These are phyloP conservation scores for Salvia hispanica DNA, from an alignment of 257 asterid species.

Conservation along the genomic window DNA sequence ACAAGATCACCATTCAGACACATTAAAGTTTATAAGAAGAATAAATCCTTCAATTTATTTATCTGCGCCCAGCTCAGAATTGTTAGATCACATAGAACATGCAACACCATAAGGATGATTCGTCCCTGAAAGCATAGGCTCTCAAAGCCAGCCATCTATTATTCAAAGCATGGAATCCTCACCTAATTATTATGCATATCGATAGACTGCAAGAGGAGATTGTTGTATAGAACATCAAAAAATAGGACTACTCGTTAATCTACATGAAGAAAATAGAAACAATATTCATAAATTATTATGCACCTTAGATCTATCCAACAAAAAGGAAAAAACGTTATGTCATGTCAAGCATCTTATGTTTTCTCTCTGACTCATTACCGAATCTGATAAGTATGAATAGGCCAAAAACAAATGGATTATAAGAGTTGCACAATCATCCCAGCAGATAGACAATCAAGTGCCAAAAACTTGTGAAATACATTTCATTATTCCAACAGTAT, in stretches of 20 bases:
- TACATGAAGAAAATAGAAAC: conserved; percentile 15
- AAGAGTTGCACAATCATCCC: conserved; percentile 13
- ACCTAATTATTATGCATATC: background rate
- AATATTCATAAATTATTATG: background rate
- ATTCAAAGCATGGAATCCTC: background rate
- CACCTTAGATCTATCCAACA: conserved; percentile 1
- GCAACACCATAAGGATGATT: conserved; percentile 1
- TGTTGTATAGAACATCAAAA: conserved; percentile 1
- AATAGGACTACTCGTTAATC: background rate
- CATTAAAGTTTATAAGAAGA: background rate
- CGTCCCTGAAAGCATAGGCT: conserved; percentile 18
- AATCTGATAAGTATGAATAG: conserved; percentile 6
- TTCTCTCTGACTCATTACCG: conserved; percentile 1
- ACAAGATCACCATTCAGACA: conserved; percentile 6
- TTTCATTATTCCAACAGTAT: conserved; percentile 10
- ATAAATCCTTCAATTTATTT: conserved; percentile 13
- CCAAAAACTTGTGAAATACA: conserved; percentile 19
- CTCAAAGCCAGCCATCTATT: conserved; percentile 2
- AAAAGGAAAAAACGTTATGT: conserved; percentile 6
- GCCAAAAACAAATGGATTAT: background rate
- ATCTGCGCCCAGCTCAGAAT: conserved; percentile 16
- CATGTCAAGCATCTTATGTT: conserved; percentile 7
- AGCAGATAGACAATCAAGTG: conserved; percentile 16
- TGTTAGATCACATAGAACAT: conserved; percentile 1
- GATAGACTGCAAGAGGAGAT: background rate